A percentile compares a stretch with the other conserved stretches of the same genome.
Evolutionary conservation across 2,329 filamentous ascomycete genomes (phyloP).

Genomic region (Cytospora schulzeri): DNA sequence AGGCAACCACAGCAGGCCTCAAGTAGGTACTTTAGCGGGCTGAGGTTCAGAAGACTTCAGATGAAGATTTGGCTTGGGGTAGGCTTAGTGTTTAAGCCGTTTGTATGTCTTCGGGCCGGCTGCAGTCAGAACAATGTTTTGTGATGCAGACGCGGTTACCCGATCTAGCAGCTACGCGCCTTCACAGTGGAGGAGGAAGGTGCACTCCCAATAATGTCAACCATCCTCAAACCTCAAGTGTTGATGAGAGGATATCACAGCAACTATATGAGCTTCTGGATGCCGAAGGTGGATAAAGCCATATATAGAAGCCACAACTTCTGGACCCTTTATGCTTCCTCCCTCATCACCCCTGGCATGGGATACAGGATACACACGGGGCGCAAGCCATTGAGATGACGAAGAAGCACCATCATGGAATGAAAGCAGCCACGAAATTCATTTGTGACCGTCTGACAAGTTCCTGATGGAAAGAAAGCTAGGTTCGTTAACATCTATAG

Average conservation of each 20-base stretch:
- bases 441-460: background rate
- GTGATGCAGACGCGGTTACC: background rate
- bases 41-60: background rate
- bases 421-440: background rate
- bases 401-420: background rate
- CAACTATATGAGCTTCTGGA: background rate
- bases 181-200: background rate
- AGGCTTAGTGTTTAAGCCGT: background rate
- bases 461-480: background rate
- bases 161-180: background rate
- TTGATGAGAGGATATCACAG: background rate
- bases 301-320: no score
- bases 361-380: background rate
- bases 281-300: background rate
- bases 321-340: background rate
- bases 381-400: background rate
- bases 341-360: background rate
- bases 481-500: background rate
- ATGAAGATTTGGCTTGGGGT: background rate
- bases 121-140: background rate
- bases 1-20: background rate
- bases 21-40: background rate
- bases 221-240: background rate
- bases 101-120: background rate
- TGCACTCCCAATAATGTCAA: background rate